phyloP scores from a whole-genome alignment of 495 filamentous ascomycete species.

The Elasticomyces elasticus region DNA sequence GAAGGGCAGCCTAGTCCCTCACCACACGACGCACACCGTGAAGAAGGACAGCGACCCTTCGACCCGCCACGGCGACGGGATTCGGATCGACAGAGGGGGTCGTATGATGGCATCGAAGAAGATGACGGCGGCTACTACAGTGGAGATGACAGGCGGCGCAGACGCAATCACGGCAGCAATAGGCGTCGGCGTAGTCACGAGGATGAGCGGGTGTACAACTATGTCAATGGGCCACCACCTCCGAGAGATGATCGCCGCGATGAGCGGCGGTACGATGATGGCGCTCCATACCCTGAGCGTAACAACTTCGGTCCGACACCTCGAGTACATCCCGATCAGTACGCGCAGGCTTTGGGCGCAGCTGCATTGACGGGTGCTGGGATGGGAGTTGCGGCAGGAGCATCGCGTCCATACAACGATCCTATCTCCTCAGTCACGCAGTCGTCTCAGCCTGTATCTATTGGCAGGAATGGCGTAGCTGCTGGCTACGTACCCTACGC shows the following conservation, averaged over 20 bases:
- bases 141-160: conserved; percentile 9
- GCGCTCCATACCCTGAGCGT: not conserved
- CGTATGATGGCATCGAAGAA: conserved; percentile 15
- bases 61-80: not conserved
- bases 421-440: not conserved
- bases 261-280: conserved; percentile 1
- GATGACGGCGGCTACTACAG: conserved; percentile 12
- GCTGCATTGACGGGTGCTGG: not conserved
- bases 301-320: not conserved
- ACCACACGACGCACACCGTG: not conserved
- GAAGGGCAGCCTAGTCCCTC: conserved; percentile 1
- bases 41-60: conserved; percentile 2
- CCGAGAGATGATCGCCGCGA: not conserved
- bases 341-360: not conserved
- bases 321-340: not conserved
- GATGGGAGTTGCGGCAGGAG: not conserved
- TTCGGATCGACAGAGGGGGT: not conserved
- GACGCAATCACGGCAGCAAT: conserved; percentile 8
- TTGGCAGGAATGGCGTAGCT: not conserved
- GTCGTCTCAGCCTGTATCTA: not conserved
- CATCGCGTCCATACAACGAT: not conserved
- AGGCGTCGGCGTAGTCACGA: conserved; percentile 4
- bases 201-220: conserved; percentile 1
- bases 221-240: not conserved
- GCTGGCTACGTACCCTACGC: conserved; percentile 17